Percentiles rank a stretch among this genome's conserved stretches.
Evolutionary conservation across 2,329 filamentous ascomycete genomes (phyloP).

Genomic region (Parastagonospora avenae): DNA sequence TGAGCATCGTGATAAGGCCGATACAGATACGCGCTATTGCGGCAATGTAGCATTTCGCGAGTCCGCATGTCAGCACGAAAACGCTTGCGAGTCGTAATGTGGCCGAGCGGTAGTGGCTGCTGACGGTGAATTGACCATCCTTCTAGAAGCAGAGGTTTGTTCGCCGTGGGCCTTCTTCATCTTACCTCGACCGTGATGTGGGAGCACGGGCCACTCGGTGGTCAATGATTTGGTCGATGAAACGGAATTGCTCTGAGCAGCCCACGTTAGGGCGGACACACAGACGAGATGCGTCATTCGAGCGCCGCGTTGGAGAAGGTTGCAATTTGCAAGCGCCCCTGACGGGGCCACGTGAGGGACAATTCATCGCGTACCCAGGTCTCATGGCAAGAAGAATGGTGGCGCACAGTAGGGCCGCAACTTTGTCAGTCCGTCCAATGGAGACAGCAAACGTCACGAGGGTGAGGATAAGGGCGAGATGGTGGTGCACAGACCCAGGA

Average conservation of each 20-base stretch:
- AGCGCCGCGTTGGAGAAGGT: slow-evolving; percentile 21
- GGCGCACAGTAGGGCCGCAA: not conserved
- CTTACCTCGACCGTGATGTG: slow-evolving; percentile 18
- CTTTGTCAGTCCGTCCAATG: slow-evolving; percentile 3
- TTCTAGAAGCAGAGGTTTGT: slow-evolving; percentile 33
- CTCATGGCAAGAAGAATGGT: not conserved
- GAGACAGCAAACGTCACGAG: not conserved
- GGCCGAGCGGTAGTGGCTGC: slow-evolving; percentile 4
- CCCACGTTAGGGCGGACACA: slow-evolving; percentile 19
- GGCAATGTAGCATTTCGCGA: not conserved
- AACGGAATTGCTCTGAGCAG: slow-evolving; percentile 25
- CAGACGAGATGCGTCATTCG: too few relatives aligned
- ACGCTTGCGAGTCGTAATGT: slow-evolving; percentile 6
- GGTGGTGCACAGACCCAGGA: not conserved
- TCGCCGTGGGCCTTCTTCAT: slow-evolving; percentile 30
- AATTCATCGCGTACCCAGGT: slow-evolving; percentile 6
- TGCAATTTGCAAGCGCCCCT: slow-evolving; percentile 5
- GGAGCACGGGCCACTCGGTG: slow-evolving; percentile 30
- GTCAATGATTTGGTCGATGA: slow-evolving; percentile 38
- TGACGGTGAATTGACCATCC: slow-evolving; percentile 11
- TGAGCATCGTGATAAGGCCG: not conserved
- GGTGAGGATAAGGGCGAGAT: slow-evolving; percentile 8
- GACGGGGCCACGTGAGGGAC: slow-evolving; percentile 17
- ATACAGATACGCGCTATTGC: not conserved
- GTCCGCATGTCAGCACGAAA: slow-evolving; percentile 2